Evolutionary conservation across 106 monocot species (phyloP), one percentile per base, ranked within the genome.

Genomic region (Dendrobium officinale): DNA sequence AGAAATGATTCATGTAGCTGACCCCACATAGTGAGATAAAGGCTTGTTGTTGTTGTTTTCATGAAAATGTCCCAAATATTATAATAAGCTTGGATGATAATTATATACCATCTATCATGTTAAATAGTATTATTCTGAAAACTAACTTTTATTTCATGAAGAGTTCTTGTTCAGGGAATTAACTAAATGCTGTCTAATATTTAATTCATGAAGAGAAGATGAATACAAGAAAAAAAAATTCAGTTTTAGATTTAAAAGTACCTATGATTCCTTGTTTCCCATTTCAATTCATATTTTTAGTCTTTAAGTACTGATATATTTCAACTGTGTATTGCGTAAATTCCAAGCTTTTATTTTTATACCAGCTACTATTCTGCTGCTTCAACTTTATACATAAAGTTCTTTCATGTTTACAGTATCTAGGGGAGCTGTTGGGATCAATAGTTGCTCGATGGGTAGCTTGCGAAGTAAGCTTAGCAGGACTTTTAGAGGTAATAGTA

Each of bases 401-500:
- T 81, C 40, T 2, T 15, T 81, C 40, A 43, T 76, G 13, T 31
- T 77, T 83, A 16, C 85, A 97, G 97, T 92, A 90, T 82, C 67
- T 97, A 61, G 90, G 92, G 82, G 92, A 86, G 58, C 78, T 97
- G 58, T 84, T 97, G 73, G 94, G 90, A 56, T 78, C 90, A 55
- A 87, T 97, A 75, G 78, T 94, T 80, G 82, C 59, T 79, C 84
- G 80, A 42, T 97, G 97, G 97, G 88, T 92, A 77, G 88, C 77
- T 58, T 94, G 97, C 82, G 92, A 97, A 81, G 84, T 94, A n/a
- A 94, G 85, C 79, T 83, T 97, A 61, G 78, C 79, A 67, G 78
- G 90, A 80, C 89, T 97, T 49, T 72, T 91, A 80, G 92, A 97
- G 97, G 97, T 92, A 89, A 86, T 11, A 8, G 2, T 27, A 49